A percentile compares a stretch with the other conserved stretches of the same genome.
Conservation (phyloP, 352 stramenopile genomes). For the Pythium aphanidermatum region DNA sequence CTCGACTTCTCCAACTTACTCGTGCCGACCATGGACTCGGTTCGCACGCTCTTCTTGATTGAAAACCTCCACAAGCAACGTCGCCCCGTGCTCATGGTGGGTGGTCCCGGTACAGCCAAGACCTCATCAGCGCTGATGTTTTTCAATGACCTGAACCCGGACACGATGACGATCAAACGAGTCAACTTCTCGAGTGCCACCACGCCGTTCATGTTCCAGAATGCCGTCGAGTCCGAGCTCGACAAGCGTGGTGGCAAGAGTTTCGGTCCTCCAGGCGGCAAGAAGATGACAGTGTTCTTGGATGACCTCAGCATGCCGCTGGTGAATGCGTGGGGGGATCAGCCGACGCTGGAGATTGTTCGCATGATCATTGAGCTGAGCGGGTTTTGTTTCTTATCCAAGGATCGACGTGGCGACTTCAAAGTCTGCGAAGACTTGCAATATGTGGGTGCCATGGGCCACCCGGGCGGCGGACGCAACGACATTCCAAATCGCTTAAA, state of each 20-base stretch:
- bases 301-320: slow-evolving; percentile 97
- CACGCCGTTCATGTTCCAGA: slow-evolving; percentile 97
- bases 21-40: slow-evolving; percentile 98
- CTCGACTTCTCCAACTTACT: slow-evolving; percentile 98
- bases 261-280: slow-evolving; percentile 95
- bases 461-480: slow-evolving; percentile 96
- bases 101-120: slow-evolving; percentile 96
- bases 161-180: slow-evolving; percentile 94
- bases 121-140: slow-evolving; percentile 98
- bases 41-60: slow-evolving; percentile 91
- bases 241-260: slow-evolving; percentile 98
- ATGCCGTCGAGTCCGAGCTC: slow-evolving; percentile 95
- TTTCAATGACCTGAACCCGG: slow-evolving; percentile 92
- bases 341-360: slow-evolving; percentile 97
- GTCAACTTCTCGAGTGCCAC: slow-evolving; percentile 99
- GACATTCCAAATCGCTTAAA: slow-evolving; percentile 99
- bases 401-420: slow-evolving; percentile 98
- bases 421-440: slow-evolving; percentile 97
- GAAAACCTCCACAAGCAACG: slow-evolving; percentile 93
- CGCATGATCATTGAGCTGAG: slow-evolving; percentile 96
- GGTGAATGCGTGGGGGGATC: slow-evolving; percentile 98
- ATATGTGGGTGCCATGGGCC: slow-evolving; percentile 97
- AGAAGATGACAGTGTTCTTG: slow-evolving; percentile 99
- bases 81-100: slow-evolving; percentile 93
- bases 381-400: slow-evolving; percentile 97